Evolutionary conservation across 2,329 filamentous ascomycete genomes (phyloP).

Genomic region (Beauveria asiatica): DNA sequence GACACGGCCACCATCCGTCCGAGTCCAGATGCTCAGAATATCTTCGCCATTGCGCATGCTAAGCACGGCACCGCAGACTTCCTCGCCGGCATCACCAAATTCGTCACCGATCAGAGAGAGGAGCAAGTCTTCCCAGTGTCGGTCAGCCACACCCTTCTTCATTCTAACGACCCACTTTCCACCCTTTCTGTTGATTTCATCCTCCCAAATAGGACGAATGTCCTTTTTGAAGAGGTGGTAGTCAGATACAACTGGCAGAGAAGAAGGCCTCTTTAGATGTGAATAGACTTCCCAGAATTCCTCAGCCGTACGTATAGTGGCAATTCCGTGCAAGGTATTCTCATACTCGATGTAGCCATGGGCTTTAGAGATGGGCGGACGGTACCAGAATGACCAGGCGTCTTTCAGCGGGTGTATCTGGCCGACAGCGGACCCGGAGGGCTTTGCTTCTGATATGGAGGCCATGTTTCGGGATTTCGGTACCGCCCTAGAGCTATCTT

Average conservation of each 20-base stretch:
- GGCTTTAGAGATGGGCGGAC: constrained; percentile 92
- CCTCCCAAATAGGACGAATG: constrained; percentile 95
- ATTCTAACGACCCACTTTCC: constrained; percentile 96
- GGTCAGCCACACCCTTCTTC: constrained; percentile 94
- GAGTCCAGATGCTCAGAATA: constrained; percentile 95
- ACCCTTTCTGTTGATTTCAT: constrained; percentile 90
- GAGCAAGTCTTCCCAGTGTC: constrained; percentile 93
- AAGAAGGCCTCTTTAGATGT: constrained; percentile 83
- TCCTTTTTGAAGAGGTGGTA: constrained; percentile 98
- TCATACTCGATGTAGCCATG: constrained; percentile 85
- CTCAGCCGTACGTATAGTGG: constrained; percentile 71
- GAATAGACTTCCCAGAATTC: constrained; percentile 86
- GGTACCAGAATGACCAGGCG: constrained; percentile 95
- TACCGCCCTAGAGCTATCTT: constrained; percentile 24
- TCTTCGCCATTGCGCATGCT: constrained; percentile 94
- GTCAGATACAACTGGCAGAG: constrained; percentile 84
- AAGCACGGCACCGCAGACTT: constrained; percentile 89
- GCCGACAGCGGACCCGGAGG: constrained; percentile 28
- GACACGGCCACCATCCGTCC: constrained; percentile 84
- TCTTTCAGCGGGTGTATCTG: constrained; percentile 58
- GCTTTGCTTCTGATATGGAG: constrained; percentile 36
- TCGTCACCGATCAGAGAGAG: constrained; percentile 89
- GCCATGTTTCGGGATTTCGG: constrained; percentile 29
- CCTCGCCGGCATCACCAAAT: constrained; percentile 84
- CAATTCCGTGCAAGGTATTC: constrained; percentile 85